These are phyloP conservation scores for Trifolium pratense DNA, from an alignment of 306 rosid species.

Conservation along the genomic window DNA sequence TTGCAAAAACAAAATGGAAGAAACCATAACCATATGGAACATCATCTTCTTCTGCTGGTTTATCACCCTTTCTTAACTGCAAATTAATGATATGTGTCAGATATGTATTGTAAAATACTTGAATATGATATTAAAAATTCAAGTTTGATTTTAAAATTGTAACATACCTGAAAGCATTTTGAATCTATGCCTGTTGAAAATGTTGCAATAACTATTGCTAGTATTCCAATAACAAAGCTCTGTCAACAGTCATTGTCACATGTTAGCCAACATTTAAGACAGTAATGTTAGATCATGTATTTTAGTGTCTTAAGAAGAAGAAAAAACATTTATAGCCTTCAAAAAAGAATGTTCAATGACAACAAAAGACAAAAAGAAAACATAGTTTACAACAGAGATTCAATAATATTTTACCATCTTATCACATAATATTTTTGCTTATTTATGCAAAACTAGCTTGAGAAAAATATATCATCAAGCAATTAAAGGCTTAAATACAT, in stretches of 20 bases:
- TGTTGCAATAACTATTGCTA: conserved; percentile 86
- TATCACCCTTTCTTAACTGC: conserved; percentile 73
- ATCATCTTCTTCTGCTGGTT: conserved; percentile 72
- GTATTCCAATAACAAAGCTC: conserved; percentile 87
- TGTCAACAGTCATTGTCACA: conserved; percentile 52
- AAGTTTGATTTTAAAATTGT: conserved; percentile 39
- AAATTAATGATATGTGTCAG: conserved; percentile 40
- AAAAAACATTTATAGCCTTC: neutral
- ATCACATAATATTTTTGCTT: neutral
- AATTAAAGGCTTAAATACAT: conserved; percentile 4
- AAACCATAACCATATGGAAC: conserved; percentile 98
- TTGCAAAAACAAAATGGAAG: conserved; percentile 95
- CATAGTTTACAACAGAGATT: neutral
- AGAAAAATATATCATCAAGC: neutral
- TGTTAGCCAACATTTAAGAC: conserved; percentile 30
- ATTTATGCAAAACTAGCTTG: neutral
- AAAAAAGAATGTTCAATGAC: neutral
- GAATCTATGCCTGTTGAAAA: conserved; percentile 98
- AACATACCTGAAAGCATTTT: conserved; percentile 82
- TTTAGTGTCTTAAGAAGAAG: conserved; percentile 11
- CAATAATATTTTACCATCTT: neutral
- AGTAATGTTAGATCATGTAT: conserved; percentile 23
- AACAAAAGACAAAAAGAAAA: conserved; percentile 1
- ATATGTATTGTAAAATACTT: conserved; percentile 42
- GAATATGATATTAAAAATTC: conserved; percentile 25